These are phyloP conservation scores for Talaromyces thailandensis DNA, from an alignment of 495 filamentous ascomycete species.

Conservation along the genomic window DNA sequence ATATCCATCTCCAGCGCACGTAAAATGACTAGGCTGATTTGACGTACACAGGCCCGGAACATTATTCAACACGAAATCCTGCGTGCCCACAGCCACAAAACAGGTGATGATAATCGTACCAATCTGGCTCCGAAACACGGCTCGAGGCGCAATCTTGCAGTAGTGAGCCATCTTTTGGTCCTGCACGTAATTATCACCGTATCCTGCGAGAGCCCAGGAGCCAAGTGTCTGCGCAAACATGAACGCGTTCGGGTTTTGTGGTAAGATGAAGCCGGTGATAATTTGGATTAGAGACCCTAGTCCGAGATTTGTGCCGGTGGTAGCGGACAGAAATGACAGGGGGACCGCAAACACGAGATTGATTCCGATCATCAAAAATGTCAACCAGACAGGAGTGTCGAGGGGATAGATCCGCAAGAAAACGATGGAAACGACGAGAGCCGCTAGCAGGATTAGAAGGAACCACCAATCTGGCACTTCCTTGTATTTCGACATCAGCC, in stretches of 20 bases:
- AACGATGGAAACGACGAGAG: background rate
- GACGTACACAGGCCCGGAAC: slow-evolving; percentile 71
- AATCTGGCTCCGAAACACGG: background rate
- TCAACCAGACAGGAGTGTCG: background rate
- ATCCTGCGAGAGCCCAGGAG: background rate
- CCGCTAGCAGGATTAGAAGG: background rate
- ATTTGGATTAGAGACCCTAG: background rate
- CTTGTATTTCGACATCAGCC: slow-evolving; percentile 20
- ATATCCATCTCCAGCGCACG: slow-evolving; percentile 61
- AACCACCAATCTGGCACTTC: slow-evolving; percentile 25
- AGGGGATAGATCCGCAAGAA: background rate
- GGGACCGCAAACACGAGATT: background rate
- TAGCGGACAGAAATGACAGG: background rate
- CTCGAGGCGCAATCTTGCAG: background rate
- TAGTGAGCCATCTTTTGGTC: background rate
- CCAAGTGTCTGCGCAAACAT: background rate
- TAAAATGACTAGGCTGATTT: slow-evolving; percentile 76
- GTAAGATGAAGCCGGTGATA: background rate
- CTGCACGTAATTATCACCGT: background rate
- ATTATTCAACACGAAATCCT: slow-evolving; percentile 54
- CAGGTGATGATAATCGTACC: background rate
- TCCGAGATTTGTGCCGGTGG: background rate
- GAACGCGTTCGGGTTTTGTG: background rate
- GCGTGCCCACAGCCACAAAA: background rate
- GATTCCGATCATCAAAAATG: background rate